phyloP scores from a whole-genome alignment of 169 alveolate genomes.

The Hepatocystis sp. region DNA sequence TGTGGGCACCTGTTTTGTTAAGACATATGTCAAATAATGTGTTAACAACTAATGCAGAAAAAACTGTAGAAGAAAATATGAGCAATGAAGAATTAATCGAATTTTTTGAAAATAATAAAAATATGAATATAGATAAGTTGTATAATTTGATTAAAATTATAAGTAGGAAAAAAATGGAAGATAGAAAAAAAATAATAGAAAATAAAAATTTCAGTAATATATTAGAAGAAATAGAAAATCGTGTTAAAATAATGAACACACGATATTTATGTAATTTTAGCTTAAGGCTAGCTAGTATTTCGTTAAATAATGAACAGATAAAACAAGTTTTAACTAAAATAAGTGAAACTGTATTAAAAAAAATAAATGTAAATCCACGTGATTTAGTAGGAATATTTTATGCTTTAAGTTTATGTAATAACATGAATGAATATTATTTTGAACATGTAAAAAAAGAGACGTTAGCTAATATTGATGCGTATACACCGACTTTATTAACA shows the following conservation, averaged over 20 bases:
- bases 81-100: conserved; percentile 52
- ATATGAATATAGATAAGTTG: conserved; percentile 74
- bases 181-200: conserved; percentile 48
- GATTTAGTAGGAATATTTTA: conserved; percentile 73
- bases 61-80: conserved; percentile 40
- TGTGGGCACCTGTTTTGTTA: not conserved
- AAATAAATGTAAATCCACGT: conserved; percentile 71
- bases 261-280: conserved; percentile 68
- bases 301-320: conserved; percentile 68
- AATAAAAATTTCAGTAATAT: conserved; percentile 52
- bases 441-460: conserved; percentile 76
- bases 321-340: conserved; percentile 62
- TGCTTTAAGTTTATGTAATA: conserved; percentile 72
- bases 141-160: conserved; percentile 64
- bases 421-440: conserved; percentile 75
- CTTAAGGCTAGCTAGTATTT: conserved; percentile 54
- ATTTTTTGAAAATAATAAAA: conserved; percentile 69
- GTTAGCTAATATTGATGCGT: conserved; percentile 68
- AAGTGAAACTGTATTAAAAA: conserved; percentile 60
- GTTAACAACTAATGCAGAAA: conserved; percentile 2
- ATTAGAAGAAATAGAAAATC: conserved; percentile 72
- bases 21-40: conserved; percentile 22
- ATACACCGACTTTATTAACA: conserved; percentile 75
- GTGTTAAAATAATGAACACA: conserved; percentile 65
- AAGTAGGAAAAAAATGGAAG: conserved; percentile 70